Percentiles rank a stretch among this genome's conserved stretches.
These are phyloP conservation scores for Myochromella boudieri DNA, from an alignment of 768 basidiomycete genomes.

Conservation along the genomic window DNA sequence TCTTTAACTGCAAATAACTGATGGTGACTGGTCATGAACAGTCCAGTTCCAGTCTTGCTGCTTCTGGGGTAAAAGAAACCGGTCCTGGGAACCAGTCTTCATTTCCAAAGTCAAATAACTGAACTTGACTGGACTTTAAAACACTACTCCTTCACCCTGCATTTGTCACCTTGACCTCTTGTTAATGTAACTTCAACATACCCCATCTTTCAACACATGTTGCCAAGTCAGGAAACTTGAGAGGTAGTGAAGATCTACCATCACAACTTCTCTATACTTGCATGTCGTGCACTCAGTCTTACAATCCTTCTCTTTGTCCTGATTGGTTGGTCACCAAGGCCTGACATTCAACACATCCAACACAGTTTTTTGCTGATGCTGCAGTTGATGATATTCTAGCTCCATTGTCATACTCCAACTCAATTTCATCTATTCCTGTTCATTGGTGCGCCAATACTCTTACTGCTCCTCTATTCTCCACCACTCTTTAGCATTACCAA, in stretches of 20 bases:
- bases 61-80: too few relatives aligned
- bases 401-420: conserved; percentile 75
- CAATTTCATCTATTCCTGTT: conserved; percentile 80
- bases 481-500: conserved; percentile 65
- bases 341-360: conserved; percentile 93
- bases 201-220: conserved; percentile 57
- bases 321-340: conserved; percentile 86
- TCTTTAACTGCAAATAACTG: too few relatives aligned
- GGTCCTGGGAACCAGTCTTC: too few relatives aligned
- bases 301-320: conserved; percentile 85
- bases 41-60: too few relatives aligned
- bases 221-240: conserved; percentile 50
- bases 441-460: conserved; percentile 72
- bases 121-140: too few relatives aligned
- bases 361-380: conserved; percentile 78
- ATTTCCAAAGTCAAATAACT: too few relatives aligned
- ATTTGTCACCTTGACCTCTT: conserved; percentile 37
- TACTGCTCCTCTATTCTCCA: conserved; percentile 77
- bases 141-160: conserved; percentile 71
- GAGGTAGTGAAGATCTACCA: conserved; percentile 89
- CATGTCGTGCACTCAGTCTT: conserved; percentile 84
- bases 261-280: conserved; percentile 72
- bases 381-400: conserved; percentile 87
- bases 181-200: conserved; percentile 50
- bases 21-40: too few relatives aligned